Conservation (phyloP, 176 grass and related monocot genomes). For the Tuctoria greenei region DNA sequence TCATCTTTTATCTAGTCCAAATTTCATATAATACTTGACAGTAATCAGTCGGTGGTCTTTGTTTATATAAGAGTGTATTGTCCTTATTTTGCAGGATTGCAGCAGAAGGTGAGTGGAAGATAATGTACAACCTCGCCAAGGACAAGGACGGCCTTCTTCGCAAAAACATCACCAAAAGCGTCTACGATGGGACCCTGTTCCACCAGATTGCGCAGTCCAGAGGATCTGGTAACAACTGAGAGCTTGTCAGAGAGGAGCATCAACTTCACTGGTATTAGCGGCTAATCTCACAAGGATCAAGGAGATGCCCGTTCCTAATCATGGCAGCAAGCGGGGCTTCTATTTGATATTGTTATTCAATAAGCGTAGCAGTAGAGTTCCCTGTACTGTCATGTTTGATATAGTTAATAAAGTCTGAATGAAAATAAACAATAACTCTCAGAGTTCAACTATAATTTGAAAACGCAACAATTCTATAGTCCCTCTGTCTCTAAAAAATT, state of each 20-base stretch:
- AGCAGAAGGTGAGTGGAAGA: slow-evolving; percentile 55
- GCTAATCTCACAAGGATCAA: neutral
- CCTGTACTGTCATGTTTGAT: neutral
- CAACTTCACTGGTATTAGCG: slow-evolving; percentile 1
- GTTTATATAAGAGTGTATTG: neutral
- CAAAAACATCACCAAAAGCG: slow-evolving; percentile 46
- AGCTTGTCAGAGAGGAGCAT: slow-evolving; percentile 1
- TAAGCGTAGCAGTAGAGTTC: neutral
- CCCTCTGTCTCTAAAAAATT: too few species aligned
- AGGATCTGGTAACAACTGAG: slow-evolving; percentile 11
- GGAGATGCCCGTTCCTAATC: neutral
- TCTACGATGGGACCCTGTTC: slow-evolving; percentile 80
- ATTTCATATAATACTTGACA: neutral
- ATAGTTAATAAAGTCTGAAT: neutral
- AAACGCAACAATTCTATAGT: too few species aligned
- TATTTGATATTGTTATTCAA: slow-evolving; percentile 13
- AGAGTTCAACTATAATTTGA: too few species aligned
- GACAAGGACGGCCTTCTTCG: slow-evolving; percentile 79
- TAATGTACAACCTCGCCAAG: slow-evolving; percentile 55
- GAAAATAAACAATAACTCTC: neutral
- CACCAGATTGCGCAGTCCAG: slow-evolving; percentile 44
- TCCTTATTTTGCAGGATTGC: slow-evolving; percentile 38
- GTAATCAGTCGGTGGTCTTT: neutral
- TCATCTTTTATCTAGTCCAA: too few species aligned
- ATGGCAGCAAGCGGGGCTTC: neutral